A percentile compares a stretch with the other conserved stretches of the same genome.
phyloP scores from a whole-genome alignment of 1,284 basidiomycete genomes.

The Puccinia polysora region DNA sequence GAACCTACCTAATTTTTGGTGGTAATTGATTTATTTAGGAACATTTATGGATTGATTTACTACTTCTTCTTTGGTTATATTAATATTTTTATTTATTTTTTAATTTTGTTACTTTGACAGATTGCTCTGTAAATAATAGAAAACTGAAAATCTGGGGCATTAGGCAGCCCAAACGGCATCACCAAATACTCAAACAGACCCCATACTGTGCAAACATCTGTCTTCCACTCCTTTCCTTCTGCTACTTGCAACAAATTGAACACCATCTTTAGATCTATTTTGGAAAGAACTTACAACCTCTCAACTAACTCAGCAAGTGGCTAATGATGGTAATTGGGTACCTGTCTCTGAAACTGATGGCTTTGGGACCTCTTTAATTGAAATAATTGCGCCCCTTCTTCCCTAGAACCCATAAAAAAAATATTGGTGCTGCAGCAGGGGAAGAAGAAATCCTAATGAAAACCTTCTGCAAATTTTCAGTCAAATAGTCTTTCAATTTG shows the following conservation, averaged over 20 bases:
- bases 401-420: neutral
- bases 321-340: neutral
- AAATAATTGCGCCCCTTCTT: neutral
- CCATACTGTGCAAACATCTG: neutral
- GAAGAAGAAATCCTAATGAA: conserved; percentile 16
- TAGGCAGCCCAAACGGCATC: conserved; percentile 15
- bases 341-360: conserved; percentile 5
- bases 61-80: too few species aligned
- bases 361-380: conserved; percentile 29
- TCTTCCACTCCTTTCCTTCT: conserved; percentile 10
- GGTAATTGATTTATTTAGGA: too few species aligned
- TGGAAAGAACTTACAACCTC: neutral
- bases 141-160: neutral
- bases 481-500: neutral
- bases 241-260: conserved; percentile 7
- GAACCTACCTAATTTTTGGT: too few species aligned
- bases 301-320: neutral
- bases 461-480: neutral
- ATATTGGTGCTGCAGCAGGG: neutral
- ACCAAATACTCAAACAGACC: conserved; percentile 24
- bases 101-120: too few species aligned
- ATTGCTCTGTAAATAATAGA: too few species aligned
- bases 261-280: conserved; percentile 5
- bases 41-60: too few species aligned
- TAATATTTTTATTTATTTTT: too few species aligned